Evolutionary conservation across 331 rosid genomes (phyloP).

Genomic region (Telfairia occidentalis): DNA sequence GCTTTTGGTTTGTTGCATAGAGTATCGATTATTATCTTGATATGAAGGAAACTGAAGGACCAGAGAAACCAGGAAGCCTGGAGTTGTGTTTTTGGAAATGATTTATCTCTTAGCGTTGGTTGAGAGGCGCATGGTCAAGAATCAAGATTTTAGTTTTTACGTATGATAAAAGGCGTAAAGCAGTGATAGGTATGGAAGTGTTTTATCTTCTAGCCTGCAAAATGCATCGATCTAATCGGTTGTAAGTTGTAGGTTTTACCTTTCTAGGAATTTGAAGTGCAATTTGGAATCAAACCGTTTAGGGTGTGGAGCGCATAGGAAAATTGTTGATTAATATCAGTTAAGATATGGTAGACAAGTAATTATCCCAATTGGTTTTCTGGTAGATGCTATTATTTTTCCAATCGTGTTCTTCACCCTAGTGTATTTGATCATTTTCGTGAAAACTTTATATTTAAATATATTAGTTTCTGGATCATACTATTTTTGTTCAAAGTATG

Average conservation of each 20-base stretch:
- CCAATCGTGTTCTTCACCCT: neutral
- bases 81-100: neutral
- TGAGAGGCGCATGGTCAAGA: neutral
- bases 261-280: neutral
- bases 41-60: neutral
- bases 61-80: neutral
- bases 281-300: neutral
- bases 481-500: neutral
- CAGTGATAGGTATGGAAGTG: neutral
- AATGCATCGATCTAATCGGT: neutral
- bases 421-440: neutral
- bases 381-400: neutral
- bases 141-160: neutral
- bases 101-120: neutral
- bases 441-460: neutral
- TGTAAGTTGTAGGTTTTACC: neutral
- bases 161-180: neutral
- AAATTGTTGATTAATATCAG: neutral
- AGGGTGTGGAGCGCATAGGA: neutral
- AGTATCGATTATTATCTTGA: neutral
- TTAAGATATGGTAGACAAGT: neutral
- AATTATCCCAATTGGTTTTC: neutral
- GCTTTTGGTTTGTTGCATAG: neutral
- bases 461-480: neutral
- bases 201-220: neutral